Evolutionary conservation across 768 basidiomycete species (phyloP).

Genomic region (Paxillus involutus): DNA sequence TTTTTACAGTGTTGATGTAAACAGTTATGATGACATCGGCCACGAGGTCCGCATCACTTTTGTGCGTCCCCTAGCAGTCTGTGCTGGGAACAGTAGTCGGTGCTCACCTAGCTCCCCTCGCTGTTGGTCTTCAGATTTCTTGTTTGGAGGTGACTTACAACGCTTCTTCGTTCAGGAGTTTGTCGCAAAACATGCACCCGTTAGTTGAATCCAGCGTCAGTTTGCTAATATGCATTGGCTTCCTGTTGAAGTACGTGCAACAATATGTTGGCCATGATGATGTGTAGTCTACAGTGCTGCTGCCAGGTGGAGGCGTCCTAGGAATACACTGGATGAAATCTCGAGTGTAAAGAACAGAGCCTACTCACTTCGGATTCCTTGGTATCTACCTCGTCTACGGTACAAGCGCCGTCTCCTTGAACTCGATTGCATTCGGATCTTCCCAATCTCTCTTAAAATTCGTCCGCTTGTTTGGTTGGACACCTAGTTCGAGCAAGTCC

Average conservation of each 20-base stretch:
- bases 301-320: neutral
- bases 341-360: neutral
- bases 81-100: neutral
- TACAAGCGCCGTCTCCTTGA: conserved; percentile 63
- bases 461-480: conserved; percentile 58
- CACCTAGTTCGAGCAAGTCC: conserved; percentile 65
- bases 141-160: neutral
- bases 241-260: neutral
- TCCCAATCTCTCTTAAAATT: conserved; percentile 44
- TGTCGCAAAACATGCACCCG: neutral
- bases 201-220: neutral
- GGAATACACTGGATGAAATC: neutral
- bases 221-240: too few species aligned
- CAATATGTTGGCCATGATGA: neutral
- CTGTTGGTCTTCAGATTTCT: neutral
- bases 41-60: conserved; percentile 5
- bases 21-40: conserved; percentile 29
- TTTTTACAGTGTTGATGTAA: conserved; percentile 76
- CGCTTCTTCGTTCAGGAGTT: neutral
- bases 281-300: neutral
- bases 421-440: conserved; percentile 38
- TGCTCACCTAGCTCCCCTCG: neutral
- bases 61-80: neutral
- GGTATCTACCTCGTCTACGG: conserved; percentile 38
- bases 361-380: neutral